phyloP scores from a whole-genome alignment of 2,329 filamentous ascomycete species.

The Epichloe sp. region DNA sequence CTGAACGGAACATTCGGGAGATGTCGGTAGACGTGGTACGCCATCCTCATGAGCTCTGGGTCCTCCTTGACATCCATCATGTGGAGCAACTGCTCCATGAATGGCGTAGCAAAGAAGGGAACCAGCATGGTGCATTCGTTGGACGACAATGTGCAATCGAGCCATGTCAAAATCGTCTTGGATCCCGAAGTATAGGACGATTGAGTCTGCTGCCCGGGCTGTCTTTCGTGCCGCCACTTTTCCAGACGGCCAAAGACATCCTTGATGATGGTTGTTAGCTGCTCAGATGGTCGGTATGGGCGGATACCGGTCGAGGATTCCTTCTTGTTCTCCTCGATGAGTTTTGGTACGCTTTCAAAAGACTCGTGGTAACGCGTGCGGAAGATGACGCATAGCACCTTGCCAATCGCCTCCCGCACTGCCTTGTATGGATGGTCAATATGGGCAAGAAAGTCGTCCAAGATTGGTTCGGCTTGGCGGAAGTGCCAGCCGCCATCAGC shows the following conservation, averaged over 20 bases:
- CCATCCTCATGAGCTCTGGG: constrained; percentile 82
- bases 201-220: constrained; percentile 80
- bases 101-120: constrained; percentile 77
- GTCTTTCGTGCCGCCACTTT: constrained; percentile 72
- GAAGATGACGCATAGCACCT: constrained; percentile 77
- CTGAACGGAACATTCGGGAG: constrained; percentile 90
- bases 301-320: constrained; percentile 72
- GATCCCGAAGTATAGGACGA: constrained; percentile 91
- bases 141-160: constrained; percentile 80
- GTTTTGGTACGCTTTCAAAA: constrained; percentile 61
- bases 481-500: constrained; percentile 93
- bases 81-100: constrained; percentile 87
- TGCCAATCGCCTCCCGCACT: constrained; percentile 86
- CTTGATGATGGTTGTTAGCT: constrained; percentile 59
- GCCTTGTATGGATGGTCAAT: constrained; percentile 97
- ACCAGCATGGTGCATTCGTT: constrained; percentile 87
- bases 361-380: constrained; percentile 90
- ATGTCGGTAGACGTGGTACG: constrained; percentile 94
- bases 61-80: constrained; percentile 99
- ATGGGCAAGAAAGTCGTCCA: constrained; percentile 79
- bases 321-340: constrained; percentile 67
- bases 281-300: constrained; percentile 65
- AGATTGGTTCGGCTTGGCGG: constrained; percentile 73
- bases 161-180: constrained; percentile 91
- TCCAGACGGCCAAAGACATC: constrained; percentile 71